Evolutionary conservation across 1,139 yeast genomes (phyloP), one percentile per base, ranked within the genome.

Genomic region (Suhomyces choctaworum): DNA sequence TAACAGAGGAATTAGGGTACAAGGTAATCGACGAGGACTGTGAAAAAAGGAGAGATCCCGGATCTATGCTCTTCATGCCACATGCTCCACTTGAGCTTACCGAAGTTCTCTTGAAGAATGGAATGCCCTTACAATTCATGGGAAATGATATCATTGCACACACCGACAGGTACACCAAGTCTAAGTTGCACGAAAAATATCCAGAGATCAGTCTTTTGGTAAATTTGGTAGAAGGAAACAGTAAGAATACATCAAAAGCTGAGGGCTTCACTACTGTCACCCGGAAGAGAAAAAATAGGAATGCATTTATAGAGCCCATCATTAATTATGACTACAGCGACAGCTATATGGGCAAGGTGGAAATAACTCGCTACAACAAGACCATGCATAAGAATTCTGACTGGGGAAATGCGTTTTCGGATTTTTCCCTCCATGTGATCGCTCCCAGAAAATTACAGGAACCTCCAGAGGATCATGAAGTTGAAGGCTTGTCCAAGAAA

Each of bases 41-140:
- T 55, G 20, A 51, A 33, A 17, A 56, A 48, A 25, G 32, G 5
- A 33, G 36, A 4, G 34, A 37, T 3, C 16, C 31, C 1, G 40
- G 51, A 1, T 59, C 65, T 0, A 53, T 82, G 2, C 78, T 64
- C 46, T 85, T 77, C 49, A 66, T 85, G 37, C 94, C 94, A 0
- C 95, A 86, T 58, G 90, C 90, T 0, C 87, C 89, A 1, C 58
- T 82, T 26, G 66, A 62, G 5, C 58, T 85, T 9, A 78, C 85
- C 1, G 76, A 80, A 29, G 27, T 40, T 1, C 47, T 81, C 1
- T 44, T 82, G 4, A 55, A 31, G 1, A 25, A 24, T 0, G 43
- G 59, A 5, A 35, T 51, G 13, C 81, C 80, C 1, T 21, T 14
- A 2, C 54, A 57, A 22, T 45, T 73, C 30, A 53, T 79, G 19